These are phyloP conservation scores for Leccinum disarticulatum DNA, from an alignment of 768 basidiomycete species.

Conservation along the genomic window DNA sequence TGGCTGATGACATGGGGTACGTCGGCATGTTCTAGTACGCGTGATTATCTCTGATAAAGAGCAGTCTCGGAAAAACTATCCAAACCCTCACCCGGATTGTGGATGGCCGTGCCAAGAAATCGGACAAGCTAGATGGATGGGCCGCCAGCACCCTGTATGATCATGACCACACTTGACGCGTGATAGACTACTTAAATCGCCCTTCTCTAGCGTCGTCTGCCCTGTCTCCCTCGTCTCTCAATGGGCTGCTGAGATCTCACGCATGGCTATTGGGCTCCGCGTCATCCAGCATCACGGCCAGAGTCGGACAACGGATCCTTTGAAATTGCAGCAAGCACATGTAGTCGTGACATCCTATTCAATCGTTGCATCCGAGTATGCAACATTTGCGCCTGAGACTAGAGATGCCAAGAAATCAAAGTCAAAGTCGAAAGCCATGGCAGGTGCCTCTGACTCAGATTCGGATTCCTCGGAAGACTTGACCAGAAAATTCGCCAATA, in stretches of 20 bases:
- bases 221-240: slow-evolving; percentile 87
- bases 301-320: slow-evolving; percentile 64
- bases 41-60: slow-evolving; percentile 6
- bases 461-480: slow-evolving; percentile 42
- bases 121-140: slow-evolving; percentile 73
- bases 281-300: slow-evolving; percentile 87
- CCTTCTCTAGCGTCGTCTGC: slow-evolving; percentile 66
- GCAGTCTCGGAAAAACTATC: slow-evolving; percentile 84
- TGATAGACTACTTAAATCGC: neutral
- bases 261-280: slow-evolving; percentile 61
- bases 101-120: slow-evolving; percentile 69
- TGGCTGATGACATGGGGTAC: slow-evolving; percentile 91
- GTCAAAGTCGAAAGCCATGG: slow-evolving; percentile 33
- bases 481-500: slow-evolving; percentile 38
- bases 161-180: neutral
- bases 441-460: slow-evolving; percentile 30
- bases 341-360: slow-evolving; percentile 89
- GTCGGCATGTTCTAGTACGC: slow-evolving; percentile 8
- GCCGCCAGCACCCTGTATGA: slow-evolving; percentile 68
- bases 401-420: slow-evolving; percentile 53
- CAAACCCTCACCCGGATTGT: slow-evolving; percentile 88
- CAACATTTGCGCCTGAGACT: slow-evolving; percentile 44
- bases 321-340: slow-evolving; percentile 50
- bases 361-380: slow-evolving; percentile 78
- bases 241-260: slow-evolving; percentile 85